These are phyloP conservation scores for Chlorophyllum brunneum DNA, from an alignment of 768 basidiomycete species.

Conservation along the genomic window DNA sequence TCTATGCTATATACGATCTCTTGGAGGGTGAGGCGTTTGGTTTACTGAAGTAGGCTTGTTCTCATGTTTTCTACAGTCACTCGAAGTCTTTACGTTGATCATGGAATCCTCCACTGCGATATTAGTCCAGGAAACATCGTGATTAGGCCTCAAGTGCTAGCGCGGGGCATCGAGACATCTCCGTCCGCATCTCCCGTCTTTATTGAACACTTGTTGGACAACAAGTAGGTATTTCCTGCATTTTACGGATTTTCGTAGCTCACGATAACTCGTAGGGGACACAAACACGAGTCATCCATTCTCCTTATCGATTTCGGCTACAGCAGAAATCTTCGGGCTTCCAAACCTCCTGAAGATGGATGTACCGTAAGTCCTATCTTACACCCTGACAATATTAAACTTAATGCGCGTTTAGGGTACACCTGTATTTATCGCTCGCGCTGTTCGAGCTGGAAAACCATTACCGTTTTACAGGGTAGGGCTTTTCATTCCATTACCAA, in stretches of 20 bases:
- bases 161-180: not conserved
- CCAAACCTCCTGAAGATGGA: not conserved
- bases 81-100: slow-evolving; percentile 8
- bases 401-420: slow-evolving; percentile 8
- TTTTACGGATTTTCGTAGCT: not conserved
- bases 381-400: not conserved
- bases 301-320: slow-evolving; percentile 11
- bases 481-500: not conserved
- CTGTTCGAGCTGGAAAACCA: slow-evolving; percentile 2
- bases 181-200: not conserved
- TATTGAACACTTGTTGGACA: slow-evolving; percentile 6
- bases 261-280: not conserved
- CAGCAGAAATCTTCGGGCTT: not conserved
- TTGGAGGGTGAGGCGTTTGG: slow-evolving; percentile 10
- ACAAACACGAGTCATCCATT: not conserved
- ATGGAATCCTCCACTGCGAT: slow-evolving; percentile 9
- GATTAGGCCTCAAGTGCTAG: not conserved
- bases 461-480: not conserved
- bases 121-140: slow-evolving; percentile 8
- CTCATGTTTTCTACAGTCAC: not conserved
- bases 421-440: slow-evolving; percentile 10
- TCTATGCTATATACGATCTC: slow-evolving; percentile 11
- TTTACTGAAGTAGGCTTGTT: not conserved
- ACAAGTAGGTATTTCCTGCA: not conserved
- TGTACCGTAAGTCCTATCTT: slow-evolving; percentile 5